Conservation (phyloP, 2,329 filamentous ascomycete genomes). For the Nothophoma quercina region DNA sequence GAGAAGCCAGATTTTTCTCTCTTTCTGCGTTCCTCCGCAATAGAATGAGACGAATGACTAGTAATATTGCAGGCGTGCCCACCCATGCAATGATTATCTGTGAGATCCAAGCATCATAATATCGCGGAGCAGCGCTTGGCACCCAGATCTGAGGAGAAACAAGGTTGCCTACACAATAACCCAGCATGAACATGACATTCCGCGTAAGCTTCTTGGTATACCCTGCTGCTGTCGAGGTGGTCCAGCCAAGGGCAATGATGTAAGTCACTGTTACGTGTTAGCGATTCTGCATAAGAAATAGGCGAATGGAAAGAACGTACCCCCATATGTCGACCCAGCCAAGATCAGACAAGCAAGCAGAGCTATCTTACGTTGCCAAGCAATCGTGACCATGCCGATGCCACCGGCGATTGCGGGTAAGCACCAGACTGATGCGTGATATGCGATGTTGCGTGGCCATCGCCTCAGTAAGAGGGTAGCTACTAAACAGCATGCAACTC, state of each 20-base stretch:
- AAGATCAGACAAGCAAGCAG: too few species aligned
- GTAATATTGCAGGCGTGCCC: not conserved
- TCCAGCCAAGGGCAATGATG: not conserved
- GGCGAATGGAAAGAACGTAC: too few species aligned
- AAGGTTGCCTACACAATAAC: conserved; percentile 2
- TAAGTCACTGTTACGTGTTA: not conserved
- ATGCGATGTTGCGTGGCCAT: too few species aligned
- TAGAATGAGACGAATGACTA: not conserved
- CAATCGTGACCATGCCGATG: too few species aligned
- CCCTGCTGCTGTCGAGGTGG: conserved; percentile 1
- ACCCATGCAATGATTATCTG: conserved; percentile 2
- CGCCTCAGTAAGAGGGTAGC: too few species aligned
- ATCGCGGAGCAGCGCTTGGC: not conserved
- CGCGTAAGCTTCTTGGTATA: conserved; percentile 6
- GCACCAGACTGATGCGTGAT: too few species aligned
- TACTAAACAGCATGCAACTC: too few species aligned
- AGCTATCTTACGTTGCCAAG: too few species aligned
- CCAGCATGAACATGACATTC: conserved; percentile 4
- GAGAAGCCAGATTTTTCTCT: too few species aligned
- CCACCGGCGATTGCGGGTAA: too few species aligned
- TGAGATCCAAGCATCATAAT: conserved; percentile 1
- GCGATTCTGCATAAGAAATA: not conserved
- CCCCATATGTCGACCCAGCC: too few species aligned
- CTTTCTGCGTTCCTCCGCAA: not conserved
- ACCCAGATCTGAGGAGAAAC: conserved; percentile 5